Percentiles rank a stretch among this genome's conserved stretches.
These are phyloP conservation scores for Cyberlindnera veronae DNA, from an alignment of 805 yeast species.

Conservation along the genomic window DNA sequence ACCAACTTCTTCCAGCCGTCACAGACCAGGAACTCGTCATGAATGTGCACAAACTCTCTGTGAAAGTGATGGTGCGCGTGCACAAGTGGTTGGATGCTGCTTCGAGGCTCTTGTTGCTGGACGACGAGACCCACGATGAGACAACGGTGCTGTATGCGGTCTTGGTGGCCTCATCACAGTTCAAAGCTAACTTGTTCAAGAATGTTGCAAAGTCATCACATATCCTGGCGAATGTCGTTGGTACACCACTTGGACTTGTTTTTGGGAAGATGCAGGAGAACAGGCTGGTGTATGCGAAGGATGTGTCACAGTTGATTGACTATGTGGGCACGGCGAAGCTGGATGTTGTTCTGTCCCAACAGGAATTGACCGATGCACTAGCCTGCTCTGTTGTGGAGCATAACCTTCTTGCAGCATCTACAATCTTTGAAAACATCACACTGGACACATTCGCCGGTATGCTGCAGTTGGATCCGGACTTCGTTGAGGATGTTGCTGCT, in stretches of 20 bases:
- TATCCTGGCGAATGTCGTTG: slow-evolving; percentile 2
- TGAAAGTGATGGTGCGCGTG: slow-evolving; percentile 18
- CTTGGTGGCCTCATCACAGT: slow-evolving; percentile 13
- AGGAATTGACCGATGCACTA: slow-evolving; percentile 5
- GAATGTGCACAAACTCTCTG: slow-evolving; percentile 8
- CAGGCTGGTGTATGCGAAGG: slow-evolving; percentile 18
- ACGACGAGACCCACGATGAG: slow-evolving; percentile 13
- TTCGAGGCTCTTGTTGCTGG: slow-evolving; percentile 13
- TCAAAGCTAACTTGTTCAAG: slow-evolving; percentile 10
- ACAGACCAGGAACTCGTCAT: slow-evolving; percentile 1
- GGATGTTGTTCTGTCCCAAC: slow-evolving; percentile 3
- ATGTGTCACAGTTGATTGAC: slow-evolving; percentile 4
- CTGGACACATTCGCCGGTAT: slow-evolving; percentile 14
- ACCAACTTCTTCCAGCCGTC: slow-evolving; percentile 9
- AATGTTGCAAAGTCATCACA: slow-evolving; percentile 10
- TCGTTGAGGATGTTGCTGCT: slow-evolving; percentile 11
- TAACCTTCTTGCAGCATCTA: slow-evolving; percentile 17
- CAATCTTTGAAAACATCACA: slow-evolving; percentile 17
- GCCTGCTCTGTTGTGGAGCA: slow-evolving; percentile 16
- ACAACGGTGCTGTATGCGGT: slow-evolving; percentile 15
- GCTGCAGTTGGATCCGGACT: slow-evolving; percentile 4
- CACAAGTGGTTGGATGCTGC: slow-evolving; percentile 24
- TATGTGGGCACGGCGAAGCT: background rate
- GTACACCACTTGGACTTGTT: slow-evolving; percentile 11
- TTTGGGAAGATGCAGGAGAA: slow-evolving; percentile 16